Conservation (phyloP, 208 protist genomes). For the Naegleria fowleri region DNA sequence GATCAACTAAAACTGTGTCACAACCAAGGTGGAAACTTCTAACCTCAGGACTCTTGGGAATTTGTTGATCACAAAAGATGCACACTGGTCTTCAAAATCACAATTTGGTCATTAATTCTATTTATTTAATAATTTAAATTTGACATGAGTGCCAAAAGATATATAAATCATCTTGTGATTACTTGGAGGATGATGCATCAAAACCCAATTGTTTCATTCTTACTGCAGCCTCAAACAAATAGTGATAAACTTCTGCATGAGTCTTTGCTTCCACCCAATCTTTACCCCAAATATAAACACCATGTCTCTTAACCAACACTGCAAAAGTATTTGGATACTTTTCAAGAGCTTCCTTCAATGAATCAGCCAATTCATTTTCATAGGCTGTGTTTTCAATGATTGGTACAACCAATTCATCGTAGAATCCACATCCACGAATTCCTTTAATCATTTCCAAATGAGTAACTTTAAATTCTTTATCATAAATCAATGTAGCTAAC, state of each 20-base stretch:
- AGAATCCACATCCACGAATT: constrained; percentile 60
- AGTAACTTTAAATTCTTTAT: constrained; percentile 82
- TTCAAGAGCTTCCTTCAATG: constrained; percentile 44
- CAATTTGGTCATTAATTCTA: too few relatives aligned
- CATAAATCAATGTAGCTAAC: constrained; percentile 72
- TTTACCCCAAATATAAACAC: constrained; percentile 88
- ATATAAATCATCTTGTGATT: neutral
- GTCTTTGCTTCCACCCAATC: constrained; percentile 86
- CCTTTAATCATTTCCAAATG: constrained; percentile 92
- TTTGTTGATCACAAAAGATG: too few relatives aligned
- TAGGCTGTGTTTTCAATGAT: constrained; percentile 90
- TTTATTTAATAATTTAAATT: too few relatives aligned
- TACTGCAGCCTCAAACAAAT: constrained; percentile 77
- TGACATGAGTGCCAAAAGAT: too few relatives aligned
- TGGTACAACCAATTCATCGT: constrained; percentile 78
- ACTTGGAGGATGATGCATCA: constrained; percentile 31
- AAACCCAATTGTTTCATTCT: constrained; percentile 54
- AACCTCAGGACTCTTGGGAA: too few relatives aligned
- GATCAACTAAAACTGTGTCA: too few relatives aligned
- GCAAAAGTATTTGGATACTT: constrained; percentile 76
- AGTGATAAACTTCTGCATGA: constrained; percentile 83
- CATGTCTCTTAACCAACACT: constrained; percentile 83
- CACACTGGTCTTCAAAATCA: too few relatives aligned
- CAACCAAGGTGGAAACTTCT: too few relatives aligned
- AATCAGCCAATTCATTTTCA: constrained; percentile 56